Percentiles rank a stretch among this genome's conserved stretches.
Conservation (phyloP, 139 green algal genomes). For the Micractinium sp. region DNA sequence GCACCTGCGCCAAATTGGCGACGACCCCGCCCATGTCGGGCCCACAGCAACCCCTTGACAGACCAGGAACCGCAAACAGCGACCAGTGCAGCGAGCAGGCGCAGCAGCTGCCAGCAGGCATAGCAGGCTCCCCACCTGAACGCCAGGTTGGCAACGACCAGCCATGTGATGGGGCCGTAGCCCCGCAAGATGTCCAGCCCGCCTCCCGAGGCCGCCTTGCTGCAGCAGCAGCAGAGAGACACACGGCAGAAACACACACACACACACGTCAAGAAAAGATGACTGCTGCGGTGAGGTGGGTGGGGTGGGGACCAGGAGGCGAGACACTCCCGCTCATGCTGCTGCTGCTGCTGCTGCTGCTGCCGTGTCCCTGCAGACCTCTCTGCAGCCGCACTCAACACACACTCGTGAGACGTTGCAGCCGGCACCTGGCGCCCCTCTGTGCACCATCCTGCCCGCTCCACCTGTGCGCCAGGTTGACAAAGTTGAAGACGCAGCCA, state of each 20-base stretch:
- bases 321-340: too few species aligned
- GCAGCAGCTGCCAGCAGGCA: background rate
- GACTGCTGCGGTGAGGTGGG: too few species aligned
- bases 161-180: slow-evolving; percentile 58
- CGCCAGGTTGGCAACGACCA: slow-evolving; percentile 70
- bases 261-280: background rate
- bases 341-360: too few species aligned
- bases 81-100: background rate
- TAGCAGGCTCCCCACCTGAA: slow-evolving; percentile 15
- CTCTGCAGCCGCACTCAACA: too few species aligned
- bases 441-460: background rate
- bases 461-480: slow-evolving; percentile 36
- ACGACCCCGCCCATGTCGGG: too few species aligned
- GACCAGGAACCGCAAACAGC: too few species aligned
- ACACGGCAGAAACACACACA: background rate
- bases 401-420: too few species aligned
- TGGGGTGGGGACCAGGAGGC: too few species aligned
- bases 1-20: background rate
- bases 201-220: background rate
- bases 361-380: too few species aligned
- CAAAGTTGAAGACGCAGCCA: slow-evolving; percentile 60
- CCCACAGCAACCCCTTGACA: background rate
- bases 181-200: slow-evolving; percentile 42
- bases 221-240: background rate
- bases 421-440: background rate